Evolutionary conservation across 257 asterid species (phyloP).

Genomic region (Anisodus acutangulus): DNA sequence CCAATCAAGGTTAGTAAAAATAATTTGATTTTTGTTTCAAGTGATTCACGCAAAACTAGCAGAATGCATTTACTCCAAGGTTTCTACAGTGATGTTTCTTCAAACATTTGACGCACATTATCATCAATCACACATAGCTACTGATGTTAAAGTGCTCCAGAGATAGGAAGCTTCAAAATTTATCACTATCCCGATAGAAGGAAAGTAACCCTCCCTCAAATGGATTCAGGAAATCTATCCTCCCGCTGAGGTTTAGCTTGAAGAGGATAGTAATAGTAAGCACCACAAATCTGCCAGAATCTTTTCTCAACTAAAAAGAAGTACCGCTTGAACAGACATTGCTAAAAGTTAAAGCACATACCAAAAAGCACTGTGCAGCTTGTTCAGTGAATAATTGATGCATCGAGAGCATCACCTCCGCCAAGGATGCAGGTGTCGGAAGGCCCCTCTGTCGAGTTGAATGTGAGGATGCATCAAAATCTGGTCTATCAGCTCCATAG

Average conservation of each 20-base stretch:
- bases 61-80: conserved; percentile 4
- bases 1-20: neutral
- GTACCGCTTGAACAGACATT: neutral
- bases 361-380: conserved; percentile 72
- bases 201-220: neutral
- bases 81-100: neutral
- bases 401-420: conserved; percentile 64
- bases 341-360: conserved; percentile 43
- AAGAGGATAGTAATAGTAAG: neutral
- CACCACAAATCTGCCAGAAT: neutral
- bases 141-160: neutral
- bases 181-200: neutral
- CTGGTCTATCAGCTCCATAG: conserved; percentile 48
- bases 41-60: neutral
- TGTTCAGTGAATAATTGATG: conserved; percentile 66
- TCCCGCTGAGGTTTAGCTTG: neutral
- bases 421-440: conserved; percentile 80
- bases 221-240: neutral
- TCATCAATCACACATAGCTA: neutral
- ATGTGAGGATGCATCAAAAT: conserved; percentile 42
- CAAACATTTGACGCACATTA: neutral
- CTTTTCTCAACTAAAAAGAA: too few species aligned
- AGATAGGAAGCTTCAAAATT: neutral
- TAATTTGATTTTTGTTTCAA: neutral
- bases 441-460: conserved; percentile 64